phyloP scores from a whole-genome alignment of 495 filamentous ascomycete genomes.

The Hypoxylon subgilvum region DNA sequence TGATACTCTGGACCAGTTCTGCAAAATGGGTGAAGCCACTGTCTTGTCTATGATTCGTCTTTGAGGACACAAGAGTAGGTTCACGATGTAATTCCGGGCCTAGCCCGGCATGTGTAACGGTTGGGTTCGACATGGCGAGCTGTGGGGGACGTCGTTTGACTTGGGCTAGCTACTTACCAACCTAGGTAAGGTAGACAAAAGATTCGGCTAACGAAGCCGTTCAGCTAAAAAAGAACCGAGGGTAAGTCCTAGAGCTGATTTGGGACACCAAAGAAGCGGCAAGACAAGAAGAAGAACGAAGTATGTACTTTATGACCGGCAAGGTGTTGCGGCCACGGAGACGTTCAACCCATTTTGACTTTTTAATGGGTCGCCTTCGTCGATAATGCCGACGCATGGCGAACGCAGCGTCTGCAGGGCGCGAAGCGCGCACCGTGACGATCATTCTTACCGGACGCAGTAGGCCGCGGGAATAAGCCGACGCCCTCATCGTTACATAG shows the following conservation, averaged over 20 bases:
- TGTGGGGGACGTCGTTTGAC: too few relatives aligned
- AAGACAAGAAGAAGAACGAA: too few relatives aligned
- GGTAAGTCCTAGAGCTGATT: too few relatives aligned
- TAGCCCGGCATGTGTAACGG: background rate
- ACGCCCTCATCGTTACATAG: background rate
- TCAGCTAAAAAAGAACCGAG: too few relatives aligned
- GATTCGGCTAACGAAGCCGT: too few relatives aligned
- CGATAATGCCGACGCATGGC: conserved; percentile 28
- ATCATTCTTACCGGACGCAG: conserved; percentile 20
- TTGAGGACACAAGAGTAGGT: conserved; percentile 16
- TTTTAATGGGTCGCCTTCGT: conserved; percentile 23
- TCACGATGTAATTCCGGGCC: conserved; percentile 11
- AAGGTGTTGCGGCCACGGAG: conserved; percentile 12
- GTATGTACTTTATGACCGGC: conserved; percentile 12
- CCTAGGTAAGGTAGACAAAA: too few relatives aligned
- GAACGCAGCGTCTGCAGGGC: conserved; percentile 8
- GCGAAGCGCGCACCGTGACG: conserved; percentile 24
- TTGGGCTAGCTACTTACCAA: too few relatives aligned
- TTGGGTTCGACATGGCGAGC: conserved; percentile 9
- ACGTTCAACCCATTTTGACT: conserved; percentile 3
- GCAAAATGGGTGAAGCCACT: conserved; percentile 22
- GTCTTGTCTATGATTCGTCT: conserved; percentile 10
- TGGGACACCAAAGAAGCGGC: too few relatives aligned
- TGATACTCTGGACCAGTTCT: conserved; percentile 44
- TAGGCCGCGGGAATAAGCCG: conserved; percentile 8